Base-by-base conservation (phyloP, 78 protist genomes). In the Emiliania huxleyi region DNA sequence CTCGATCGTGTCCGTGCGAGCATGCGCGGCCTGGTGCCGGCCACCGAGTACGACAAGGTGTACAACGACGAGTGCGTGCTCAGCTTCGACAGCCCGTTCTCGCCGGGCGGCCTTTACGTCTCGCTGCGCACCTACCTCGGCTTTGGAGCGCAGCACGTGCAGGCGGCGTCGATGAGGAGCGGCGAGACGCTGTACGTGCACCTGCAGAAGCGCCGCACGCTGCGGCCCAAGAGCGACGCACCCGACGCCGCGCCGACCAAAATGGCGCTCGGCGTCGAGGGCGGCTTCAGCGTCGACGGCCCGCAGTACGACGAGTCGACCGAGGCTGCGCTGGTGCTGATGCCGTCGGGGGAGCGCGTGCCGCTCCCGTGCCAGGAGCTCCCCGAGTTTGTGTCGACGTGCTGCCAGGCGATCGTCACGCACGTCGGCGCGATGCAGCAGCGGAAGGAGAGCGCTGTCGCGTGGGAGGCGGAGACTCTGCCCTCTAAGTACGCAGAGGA, bases 11-110 rank as follows among this genome's bases (percentile, higher is more conserved):
- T 71, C 44, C 81, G 81, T 18, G 45, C 18, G 21, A 40, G 40
- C 12, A 71, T 71, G 81, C 81, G 81, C 18, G 81, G 2, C n/a
- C 42, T 35, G 45, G 40, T 35, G 29, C 81, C 81, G 23, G 29
- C 81, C n/a, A 62, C n/a, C 83, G 89, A 37, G 29, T 81, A 81
- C 38, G 93, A 90, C 44, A 29, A 25, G 45, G 91, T 96, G 40
- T 84, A 94, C 96, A 97, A 97, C 90, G 97, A 95, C 69, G 97
- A 97, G 79, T 97, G 98, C 93, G 40, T 91, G 33, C 92, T 79
- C 93, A 87, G 94, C 62, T 96, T 96, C 77, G 87, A 92, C 84
- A 84, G 87, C 11, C 91, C 94, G 46, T 55, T 55, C 91, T 96
- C 97, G 52, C 93, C 94, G 45, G 73, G 85, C 8, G 98, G 98